Evolutionary conservation across 495 filamentous ascomycete genomes (phyloP).

Genomic region (Acidiella bohemica): DNA sequence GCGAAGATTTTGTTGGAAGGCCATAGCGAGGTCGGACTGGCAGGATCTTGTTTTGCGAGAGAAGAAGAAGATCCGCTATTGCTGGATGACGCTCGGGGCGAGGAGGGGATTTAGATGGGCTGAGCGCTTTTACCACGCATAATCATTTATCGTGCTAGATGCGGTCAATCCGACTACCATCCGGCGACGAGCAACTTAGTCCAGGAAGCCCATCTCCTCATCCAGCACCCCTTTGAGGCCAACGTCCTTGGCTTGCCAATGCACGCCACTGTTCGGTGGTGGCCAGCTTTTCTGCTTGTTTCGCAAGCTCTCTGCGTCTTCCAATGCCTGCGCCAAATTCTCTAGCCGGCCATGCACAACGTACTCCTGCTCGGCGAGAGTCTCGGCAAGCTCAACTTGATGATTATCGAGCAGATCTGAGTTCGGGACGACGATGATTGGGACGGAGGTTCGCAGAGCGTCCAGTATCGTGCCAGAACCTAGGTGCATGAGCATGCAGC

Average conservation of each 20-base stretch:
- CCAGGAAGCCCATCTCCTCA: constrained; percentile 45
- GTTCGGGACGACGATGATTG: constrained; percentile 81
- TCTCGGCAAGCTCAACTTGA: constrained; percentile 70
- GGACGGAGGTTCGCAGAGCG: constrained; percentile 51
- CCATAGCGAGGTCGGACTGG: too few relatives aligned
- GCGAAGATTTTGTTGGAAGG: too few relatives aligned
- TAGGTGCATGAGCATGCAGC: too few relatives aligned
- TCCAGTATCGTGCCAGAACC: constrained; percentile 84
- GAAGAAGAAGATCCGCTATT: too few relatives aligned
- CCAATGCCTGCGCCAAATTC: constrained; percentile 37
- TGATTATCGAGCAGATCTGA: constrained; percentile 73
- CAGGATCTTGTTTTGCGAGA: too few relatives aligned
- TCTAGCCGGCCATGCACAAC: constrained; percentile 50
- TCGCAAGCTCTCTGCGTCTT: constrained; percentile 33
- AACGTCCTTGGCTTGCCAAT: constrained; percentile 23
- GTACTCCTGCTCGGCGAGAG: constrained; percentile 54
- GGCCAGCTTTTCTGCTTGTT: constrained; percentile 35
- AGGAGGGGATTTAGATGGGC: too few relatives aligned
- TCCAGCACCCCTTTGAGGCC: constrained; percentile 40
- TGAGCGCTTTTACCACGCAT: too few relatives aligned
- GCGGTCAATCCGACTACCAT: too few relatives aligned
- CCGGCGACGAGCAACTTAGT: too few relatives aligned
- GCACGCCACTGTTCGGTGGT: constrained; percentile 31
- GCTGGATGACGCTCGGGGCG: too few relatives aligned
- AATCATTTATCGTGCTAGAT: too few relatives aligned